Evolutionary conservation across 31 red algal species (phyloP).

Genomic region (Odonthalia washingtoniensis): DNA sequence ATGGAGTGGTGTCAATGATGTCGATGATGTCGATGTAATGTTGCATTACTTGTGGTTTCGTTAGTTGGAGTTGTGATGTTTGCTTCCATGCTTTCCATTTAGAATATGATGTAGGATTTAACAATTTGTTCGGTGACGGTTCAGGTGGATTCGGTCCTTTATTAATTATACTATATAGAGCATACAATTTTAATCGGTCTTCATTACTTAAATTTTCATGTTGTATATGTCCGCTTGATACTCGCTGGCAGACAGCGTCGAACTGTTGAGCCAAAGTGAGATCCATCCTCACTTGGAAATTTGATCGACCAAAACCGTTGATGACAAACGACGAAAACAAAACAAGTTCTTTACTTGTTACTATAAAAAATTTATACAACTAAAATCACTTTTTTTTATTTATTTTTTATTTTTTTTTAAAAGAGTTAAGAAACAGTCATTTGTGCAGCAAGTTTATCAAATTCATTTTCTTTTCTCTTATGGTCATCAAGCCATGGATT

Average conservation of each 20-base stretch:
- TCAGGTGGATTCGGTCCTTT: conserved; percentile 63
- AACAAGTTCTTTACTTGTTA: too few species aligned
- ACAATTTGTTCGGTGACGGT: conserved; percentile 51
- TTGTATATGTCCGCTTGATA: too few species aligned
- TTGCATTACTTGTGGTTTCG: conserved; percentile 62
- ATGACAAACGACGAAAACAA: too few species aligned
- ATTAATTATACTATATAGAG: conserved; percentile 55
- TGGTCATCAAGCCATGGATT: conserved; percentile 73
- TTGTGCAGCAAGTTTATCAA: conserved; percentile 62
- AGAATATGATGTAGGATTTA: conserved; percentile 53
- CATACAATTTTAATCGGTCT: conserved; percentile 71
- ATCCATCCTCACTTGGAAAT: too few species aligned
- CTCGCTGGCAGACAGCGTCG: too few species aligned
- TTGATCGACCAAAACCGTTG: too few species aligned
- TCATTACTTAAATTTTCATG: too few species aligned
- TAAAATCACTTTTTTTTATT: too few species aligned
- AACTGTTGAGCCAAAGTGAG: too few species aligned
- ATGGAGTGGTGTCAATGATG: neutral
- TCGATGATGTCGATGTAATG: conserved; percentile 42
- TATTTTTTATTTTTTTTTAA: too few species aligned
- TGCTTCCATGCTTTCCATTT: conserved; percentile 77
- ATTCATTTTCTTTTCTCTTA: conserved; percentile 64
- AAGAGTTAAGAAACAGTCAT: conserved; percentile 51
- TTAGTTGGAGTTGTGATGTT: conserved; percentile 42
- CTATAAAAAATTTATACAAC: too few species aligned